phyloP scores from a whole-genome alignment of 805 yeast genomes.

The Hermanozyma aechmeae region DNA sequence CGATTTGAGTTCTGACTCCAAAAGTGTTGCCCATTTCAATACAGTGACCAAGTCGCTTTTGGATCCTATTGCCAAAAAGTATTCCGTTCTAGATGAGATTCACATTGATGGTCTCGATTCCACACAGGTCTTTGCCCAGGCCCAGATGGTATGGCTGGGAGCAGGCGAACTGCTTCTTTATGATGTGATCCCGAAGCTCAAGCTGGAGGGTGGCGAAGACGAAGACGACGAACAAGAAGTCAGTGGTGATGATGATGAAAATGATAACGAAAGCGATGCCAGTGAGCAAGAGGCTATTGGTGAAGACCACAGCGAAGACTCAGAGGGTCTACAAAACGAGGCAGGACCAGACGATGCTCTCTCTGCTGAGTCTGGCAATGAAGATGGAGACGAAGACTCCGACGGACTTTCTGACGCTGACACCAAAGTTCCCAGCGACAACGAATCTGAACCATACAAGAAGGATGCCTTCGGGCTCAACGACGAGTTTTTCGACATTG shows the following conservation, averaged over 20 bases:
- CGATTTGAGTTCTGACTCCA: not conserved
- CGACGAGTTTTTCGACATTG: constrained; percentile 78
- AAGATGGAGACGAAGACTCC: constrained; percentile 9
- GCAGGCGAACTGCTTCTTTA: constrained; percentile 57
- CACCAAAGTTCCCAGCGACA: constrained; percentile 5
- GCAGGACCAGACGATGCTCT: not conserved
- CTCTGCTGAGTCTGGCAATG: not conserved
- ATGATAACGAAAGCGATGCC: not conserved
- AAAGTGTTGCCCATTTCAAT: constrained; percentile 12
- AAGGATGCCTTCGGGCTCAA: constrained; percentile 61
- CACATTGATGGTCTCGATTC: constrained; percentile 82
- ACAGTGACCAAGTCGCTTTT: constrained; percentile 37
- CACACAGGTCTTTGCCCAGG: constrained; percentile 89
- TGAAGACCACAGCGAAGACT: constrained; percentile 11
- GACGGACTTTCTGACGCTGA: constrained; percentile 8
- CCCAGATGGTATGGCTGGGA: constrained; percentile 74
- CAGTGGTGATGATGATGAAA: constrained; percentile 10
- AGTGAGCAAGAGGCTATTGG: constrained; percentile 5
- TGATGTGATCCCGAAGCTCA: constrained; percentile 43
- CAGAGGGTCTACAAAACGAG: constrained; percentile 2
- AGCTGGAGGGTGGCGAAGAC: constrained; percentile 1
- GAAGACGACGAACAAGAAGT: constrained; percentile 7
- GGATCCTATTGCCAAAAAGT: constrained; percentile 47
- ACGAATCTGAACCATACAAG: constrained; percentile 5
- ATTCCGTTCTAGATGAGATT: constrained; percentile 70